A percentile compares a stretch with the other conserved stretches of the same genome.
Conservation (phyloP, 306 rosid species). For the Psophocarpus tetragonolobus region DNA sequence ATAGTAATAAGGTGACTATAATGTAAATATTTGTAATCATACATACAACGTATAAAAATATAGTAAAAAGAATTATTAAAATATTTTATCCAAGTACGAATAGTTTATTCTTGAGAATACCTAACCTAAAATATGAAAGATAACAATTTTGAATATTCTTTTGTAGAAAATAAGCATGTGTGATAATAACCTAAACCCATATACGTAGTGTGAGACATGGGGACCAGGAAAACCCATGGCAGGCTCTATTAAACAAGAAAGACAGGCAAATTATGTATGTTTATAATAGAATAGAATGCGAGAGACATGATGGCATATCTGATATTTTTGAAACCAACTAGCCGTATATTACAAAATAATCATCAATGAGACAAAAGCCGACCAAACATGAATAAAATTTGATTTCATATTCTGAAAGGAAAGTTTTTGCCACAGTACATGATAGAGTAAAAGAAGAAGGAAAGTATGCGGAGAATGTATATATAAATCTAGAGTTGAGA, state of each 20-base stretch:
- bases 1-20: too few species aligned
- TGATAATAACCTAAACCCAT: background rate
- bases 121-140: background rate
- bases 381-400: constrained; percentile 1
- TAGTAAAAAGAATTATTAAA: background rate
- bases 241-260: background rate
- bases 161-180: background rate
- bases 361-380: constrained; percentile 15
- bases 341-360: constrained; percentile 19
- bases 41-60: background rate
- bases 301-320: background rate
- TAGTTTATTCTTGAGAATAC: background rate
- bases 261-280: background rate
- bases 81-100: background rate
- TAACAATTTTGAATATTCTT: background rate
- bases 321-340: constrained; percentile 18
- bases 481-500: background rate
- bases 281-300: background rate
- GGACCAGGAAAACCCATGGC: constrained; percentile 23
- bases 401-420: background rate
- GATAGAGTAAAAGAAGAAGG: background rate
- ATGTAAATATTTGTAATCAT: background rate
- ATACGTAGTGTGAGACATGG: background rate
- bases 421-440: background rate
- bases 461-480: constrained; percentile 1